phyloP scores from a whole-genome alignment of 2,329 filamentous ascomycete species.

The Diaporthe sp. region DNA sequence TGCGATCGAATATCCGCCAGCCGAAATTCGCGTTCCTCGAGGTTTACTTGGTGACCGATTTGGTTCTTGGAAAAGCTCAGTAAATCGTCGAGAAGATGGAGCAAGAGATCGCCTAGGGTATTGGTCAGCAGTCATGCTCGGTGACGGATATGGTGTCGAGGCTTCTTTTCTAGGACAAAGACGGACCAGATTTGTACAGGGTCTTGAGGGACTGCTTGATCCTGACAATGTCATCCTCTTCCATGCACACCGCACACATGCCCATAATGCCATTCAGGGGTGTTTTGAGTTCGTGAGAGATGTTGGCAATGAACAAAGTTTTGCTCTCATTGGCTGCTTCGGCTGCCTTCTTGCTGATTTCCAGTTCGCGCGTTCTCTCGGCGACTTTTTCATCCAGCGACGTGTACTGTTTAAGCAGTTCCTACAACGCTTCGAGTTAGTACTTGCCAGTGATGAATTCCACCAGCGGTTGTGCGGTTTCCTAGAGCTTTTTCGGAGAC shows the following conservation, averaged over 20 bases:
- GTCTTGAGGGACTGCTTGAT: conserved; percentile 89
- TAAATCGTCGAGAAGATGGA: conserved; percentile 90
- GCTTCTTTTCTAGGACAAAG: not conserved
- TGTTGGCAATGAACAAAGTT: conserved; percentile 97
- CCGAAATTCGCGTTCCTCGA: conserved; percentile 89
- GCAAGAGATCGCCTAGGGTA: conserved; percentile 74
- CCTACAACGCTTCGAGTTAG: conserved; percentile 51
- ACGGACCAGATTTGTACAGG: conserved; percentile 82
- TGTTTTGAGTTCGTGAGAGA: conserved; percentile 89
- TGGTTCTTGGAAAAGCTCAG: conserved; percentile 96
- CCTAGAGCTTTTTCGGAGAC: not conserved
- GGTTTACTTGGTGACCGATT: conserved; percentile 84
- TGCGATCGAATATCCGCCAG: conserved; percentile 88
- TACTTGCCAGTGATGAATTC: not conserved
- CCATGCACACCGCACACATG: conserved; percentile 94
- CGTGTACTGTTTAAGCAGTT: conserved; percentile 88
- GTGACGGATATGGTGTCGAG: not conserved
- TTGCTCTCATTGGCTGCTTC: conserved; percentile 98
- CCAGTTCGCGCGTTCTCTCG: conserved; percentile 85
- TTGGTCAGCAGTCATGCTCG: conserved; percentile 21
- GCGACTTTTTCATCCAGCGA: conserved; percentile 87
- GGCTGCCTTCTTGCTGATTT: conserved; percentile 90
- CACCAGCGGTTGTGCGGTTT: not conserved
- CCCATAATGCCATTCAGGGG: conserved; percentile 96
- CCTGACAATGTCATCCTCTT: conserved; percentile 83